A percentile compares a stretch with the other conserved stretches of the same genome.
Evolutionary conservation across 1,139 yeast genomes (phyloP).

Genomic region (Candida frijolesensis): DNA sequence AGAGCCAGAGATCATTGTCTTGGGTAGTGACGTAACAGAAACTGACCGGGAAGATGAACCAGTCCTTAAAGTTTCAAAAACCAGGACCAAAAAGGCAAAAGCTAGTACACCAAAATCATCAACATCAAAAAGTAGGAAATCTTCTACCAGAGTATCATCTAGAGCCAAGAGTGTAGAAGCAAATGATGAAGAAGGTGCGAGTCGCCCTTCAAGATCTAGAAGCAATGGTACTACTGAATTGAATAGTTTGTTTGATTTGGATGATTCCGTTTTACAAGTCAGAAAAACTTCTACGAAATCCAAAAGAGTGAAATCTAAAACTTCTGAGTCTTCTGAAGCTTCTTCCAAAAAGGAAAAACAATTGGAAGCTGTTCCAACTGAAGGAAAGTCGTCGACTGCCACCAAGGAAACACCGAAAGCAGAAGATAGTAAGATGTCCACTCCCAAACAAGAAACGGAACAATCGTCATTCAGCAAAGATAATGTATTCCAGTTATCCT

Average conservation of each 20-base stretch:
- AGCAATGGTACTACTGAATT: not conserved
- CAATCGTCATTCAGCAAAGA: conserved; percentile 34
- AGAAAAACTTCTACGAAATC: conserved; percentile 1
- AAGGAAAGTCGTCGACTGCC: not conserved
- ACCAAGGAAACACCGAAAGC: not conserved
- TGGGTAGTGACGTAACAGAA: not conserved
- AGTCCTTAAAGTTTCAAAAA: not conserved
- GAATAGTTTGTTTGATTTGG: conserved; percentile 6
- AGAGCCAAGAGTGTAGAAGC: not conserved
- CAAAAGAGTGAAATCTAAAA: not conserved
- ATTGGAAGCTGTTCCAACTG: too few species aligned
- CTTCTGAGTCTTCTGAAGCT: not conserved
- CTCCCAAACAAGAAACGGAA: conserved; percentile 1
- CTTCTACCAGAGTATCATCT: not conserved
- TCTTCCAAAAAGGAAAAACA: not conserved
- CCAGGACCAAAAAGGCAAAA: not conserved
- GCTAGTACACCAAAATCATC: not conserved
- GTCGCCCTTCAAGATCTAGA: not conserved
- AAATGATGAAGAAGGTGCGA: not conserved
- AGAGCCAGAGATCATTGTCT: not conserved
- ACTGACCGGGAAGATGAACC: not conserved
- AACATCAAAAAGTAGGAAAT: not conserved
- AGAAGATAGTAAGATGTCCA: not conserved
- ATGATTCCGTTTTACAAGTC: conserved; percentile 1
- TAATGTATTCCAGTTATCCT: conserved; percentile 42